phyloP scores from a whole-genome alignment of 768 basidiomycete genomes.

The Rhodotorula sphaerocarpa region DNA sequence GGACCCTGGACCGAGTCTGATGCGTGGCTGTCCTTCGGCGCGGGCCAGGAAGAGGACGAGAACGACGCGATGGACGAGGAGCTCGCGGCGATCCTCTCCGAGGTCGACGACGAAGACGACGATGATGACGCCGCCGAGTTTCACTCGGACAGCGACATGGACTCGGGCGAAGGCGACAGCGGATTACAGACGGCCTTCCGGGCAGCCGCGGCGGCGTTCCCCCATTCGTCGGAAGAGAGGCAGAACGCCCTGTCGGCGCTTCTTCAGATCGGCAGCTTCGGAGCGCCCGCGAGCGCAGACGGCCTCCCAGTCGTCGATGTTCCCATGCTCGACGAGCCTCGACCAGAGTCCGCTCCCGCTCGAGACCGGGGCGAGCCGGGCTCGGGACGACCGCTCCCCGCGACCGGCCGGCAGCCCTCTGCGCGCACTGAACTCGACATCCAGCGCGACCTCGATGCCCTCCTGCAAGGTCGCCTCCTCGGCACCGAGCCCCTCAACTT shows the following conservation, averaged over 20 bases:
- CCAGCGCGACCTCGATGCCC: background rate
- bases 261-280: too few species aligned
- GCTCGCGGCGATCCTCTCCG: background rate
- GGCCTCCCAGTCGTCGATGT: too few species aligned
- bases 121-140: background rate
- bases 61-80: background rate
- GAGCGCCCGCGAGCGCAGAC: too few species aligned
- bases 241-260: too few species aligned
- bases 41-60: background rate
- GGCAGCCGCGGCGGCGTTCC: too few species aligned
- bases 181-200: background rate
- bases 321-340: too few species aligned
- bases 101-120: background rate
- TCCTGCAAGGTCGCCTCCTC: constrained; percentile 13
- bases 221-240: too few species aligned
- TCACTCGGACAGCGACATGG: background rate
- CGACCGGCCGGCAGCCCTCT: background rate
- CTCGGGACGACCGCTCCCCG: too few species aligned
- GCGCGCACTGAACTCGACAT: background rate
- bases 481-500: constrained; percentile 20
- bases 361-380: too few species aligned
- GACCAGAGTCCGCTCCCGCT: too few species aligned
- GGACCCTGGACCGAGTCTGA: background rate
- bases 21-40: too few species aligned
- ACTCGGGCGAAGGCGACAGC: background rate